Conservation (phyloP, 495 filamentous ascomycete genomes). For the Lophium mytilinum region DNA sequence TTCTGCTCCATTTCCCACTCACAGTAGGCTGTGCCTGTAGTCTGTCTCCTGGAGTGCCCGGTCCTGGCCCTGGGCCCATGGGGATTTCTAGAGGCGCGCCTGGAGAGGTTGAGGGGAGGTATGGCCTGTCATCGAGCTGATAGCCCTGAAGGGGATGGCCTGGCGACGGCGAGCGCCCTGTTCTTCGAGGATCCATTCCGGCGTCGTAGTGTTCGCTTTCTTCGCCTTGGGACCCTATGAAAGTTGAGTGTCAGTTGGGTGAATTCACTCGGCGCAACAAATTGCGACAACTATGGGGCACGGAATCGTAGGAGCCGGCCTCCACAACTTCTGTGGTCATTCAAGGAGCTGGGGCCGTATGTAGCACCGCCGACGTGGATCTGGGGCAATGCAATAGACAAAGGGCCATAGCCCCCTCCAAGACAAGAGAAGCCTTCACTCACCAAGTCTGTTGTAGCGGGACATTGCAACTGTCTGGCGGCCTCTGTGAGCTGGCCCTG, state of each 20-base stretch:
- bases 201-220: slow-evolving; percentile 18
- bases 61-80: slow-evolving; percentile 27
- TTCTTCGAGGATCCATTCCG: slow-evolving; percentile 23
- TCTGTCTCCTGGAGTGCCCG: slow-evolving; percentile 24
- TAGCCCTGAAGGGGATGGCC: slow-evolving; percentile 23
- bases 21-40: slow-evolving; percentile 26
- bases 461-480: not conserved
- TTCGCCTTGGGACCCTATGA: slow-evolving; percentile 7
- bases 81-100: slow-evolving; percentile 25
- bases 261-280: not conserved
- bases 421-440: not conserved
- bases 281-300: too few relatives aligned
- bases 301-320: too few relatives aligned
- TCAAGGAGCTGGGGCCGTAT: too few relatives aligned
- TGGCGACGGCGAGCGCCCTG: slow-evolving; percentile 24
- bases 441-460: slow-evolving; percentile 1
- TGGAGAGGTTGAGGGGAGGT: slow-evolving; percentile 1
- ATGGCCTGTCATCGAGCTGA: slow-evolving; percentile 20
- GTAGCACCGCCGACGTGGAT: too few relatives aligned
- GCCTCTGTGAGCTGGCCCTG: not conserved
- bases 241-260: not conserved
- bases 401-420: too few relatives aligned
- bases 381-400: too few relatives aligned
- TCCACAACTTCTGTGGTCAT: too few relatives aligned
- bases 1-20: not conserved